Evolutionary conservation across 1,139 yeast genomes (phyloP).

Genomic region (Yamadazyma dushanensis): DNA sequence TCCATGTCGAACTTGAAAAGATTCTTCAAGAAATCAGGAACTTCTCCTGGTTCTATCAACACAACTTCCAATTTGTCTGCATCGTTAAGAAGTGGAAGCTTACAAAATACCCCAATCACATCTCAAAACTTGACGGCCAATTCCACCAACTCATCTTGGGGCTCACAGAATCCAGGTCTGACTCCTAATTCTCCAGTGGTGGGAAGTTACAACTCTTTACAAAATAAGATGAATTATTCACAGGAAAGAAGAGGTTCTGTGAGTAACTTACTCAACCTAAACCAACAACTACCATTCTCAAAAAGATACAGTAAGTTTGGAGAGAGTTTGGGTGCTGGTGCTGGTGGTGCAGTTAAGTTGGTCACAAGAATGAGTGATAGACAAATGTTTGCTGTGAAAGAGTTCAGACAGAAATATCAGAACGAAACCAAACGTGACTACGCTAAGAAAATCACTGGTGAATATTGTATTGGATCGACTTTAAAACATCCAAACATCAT

Average conservation of each 20-base stretch:
- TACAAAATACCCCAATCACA: conserved; percentile 20
- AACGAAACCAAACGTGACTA: conserved; percentile 83
- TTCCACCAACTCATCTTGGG: conserved; percentile 32
- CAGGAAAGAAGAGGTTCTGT: conserved; percentile 43
- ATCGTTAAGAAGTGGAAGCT: conserved; percentile 32
- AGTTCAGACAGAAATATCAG: conserved; percentile 75
- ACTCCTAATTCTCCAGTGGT: conserved; percentile 15
- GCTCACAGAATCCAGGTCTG: conserved; percentile 32
- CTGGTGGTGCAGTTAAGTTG: conserved; percentile 88
- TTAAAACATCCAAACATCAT: conserved; percentile 88
- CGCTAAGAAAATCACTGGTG: conserved; percentile 92
- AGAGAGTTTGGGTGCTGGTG: conserved; percentile 91
- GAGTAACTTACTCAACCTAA: conserved; percentile 24
- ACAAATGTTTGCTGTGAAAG: conserved; percentile 86
- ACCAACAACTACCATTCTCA: conserved; percentile 54
- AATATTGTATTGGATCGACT: conserved; percentile 91
- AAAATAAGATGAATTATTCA: conserved; percentile 31
- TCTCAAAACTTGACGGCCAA: conserved; percentile 20
- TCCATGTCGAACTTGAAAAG: conserved; percentile 74
- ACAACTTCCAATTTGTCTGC: conserved; percentile 41
- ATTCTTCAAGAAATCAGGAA: conserved; percentile 52
- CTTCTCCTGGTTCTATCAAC: conserved; percentile 24
- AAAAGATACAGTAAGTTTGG: conserved; percentile 82
- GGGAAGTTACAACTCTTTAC: conserved; percentile 24
- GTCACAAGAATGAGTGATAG: conserved; percentile 70